Base-by-base conservation (phyloP, 352 stramenopile species). In the Phytophthora citrophthora region DNA sequence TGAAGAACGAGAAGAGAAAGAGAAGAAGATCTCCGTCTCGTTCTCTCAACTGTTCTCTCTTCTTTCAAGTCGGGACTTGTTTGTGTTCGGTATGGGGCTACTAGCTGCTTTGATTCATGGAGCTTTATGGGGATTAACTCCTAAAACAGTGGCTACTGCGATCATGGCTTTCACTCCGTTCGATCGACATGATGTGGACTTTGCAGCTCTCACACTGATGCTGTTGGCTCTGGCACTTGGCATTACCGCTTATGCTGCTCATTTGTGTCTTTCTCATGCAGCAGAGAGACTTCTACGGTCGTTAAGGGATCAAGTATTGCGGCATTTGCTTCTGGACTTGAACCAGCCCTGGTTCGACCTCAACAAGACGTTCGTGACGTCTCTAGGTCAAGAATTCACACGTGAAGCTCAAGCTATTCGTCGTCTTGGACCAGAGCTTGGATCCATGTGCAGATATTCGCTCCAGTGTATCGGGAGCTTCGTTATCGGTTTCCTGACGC, bases 251-350 rank as follows among this genome's bases (percentile, higher is more conserved):
- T 73, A 72, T 18, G 52, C 64, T 15, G 43, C 64, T 24, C 57
- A 72, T 7, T 53, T 72, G 64, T 72, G 64, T 47, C 57, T 72
- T 5, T 58, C 64, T 11, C 64, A 72, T 40, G 51, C 44, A 9
- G 12, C 64, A 1, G 64, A 73, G 44, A 48, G 52, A n/a, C 36
- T 69, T 4, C 48, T 69, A 11, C 29, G 52, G 38, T 46, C 48
- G 12, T 48, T 69, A 26, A 60, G 59, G 12, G 59, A 69, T 52
- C 64, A 73, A 39, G 34, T 65, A 6, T 43, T 73, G 36, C 58
- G 64, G 11, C 59, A 65, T 27, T 29, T 73, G 10, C 64, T 73
- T 2, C 34, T 73, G 0, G 52, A 70, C 6, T 40, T 65, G 43
- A 44, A 54, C 10, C 68, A 73, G 46, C 31, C 54, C 18, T 66